Evolutionary conservation across 768 basidiomycete species (phyloP).

Genomic region (Lactarius vividus): DNA sequence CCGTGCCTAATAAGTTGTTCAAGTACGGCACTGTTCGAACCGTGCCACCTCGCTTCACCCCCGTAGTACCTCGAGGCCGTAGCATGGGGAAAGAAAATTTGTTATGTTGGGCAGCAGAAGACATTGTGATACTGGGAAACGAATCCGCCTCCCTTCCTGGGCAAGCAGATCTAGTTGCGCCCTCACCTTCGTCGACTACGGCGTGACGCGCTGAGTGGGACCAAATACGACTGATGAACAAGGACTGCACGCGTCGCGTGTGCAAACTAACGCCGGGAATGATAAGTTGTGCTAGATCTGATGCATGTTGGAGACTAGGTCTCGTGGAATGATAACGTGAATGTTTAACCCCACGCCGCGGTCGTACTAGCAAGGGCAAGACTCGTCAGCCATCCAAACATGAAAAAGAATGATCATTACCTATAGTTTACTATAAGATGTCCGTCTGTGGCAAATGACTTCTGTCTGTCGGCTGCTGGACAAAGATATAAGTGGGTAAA

Average conservation of each 20-base stretch:
- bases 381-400: constrained; percentile 4
- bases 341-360: constrained; percentile 51
- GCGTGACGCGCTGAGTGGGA: constrained; percentile 15
- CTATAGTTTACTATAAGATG: constrained; percentile 70
- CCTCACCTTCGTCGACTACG: constrained; percentile 19
- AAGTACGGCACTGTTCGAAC: constrained; percentile 11
- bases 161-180: constrained; percentile 27
- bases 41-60: constrained; percentile 19
- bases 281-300: constrained; percentile 17
- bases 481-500: background rate
- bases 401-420: constrained; percentile 31
- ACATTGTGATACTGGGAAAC: constrained; percentile 15
- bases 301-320: constrained; percentile 1
- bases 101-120: constrained; percentile 27
- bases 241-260: background rate
- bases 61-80: background rate
- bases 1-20: background rate
- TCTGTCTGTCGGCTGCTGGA: constrained; percentile 8
- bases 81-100: constrained; percentile 18
- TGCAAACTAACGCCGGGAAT: constrained; percentile 3
- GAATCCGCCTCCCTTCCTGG: constrained; percentile 16
- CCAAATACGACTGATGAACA: background rate
- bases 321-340: constrained; percentile 8
- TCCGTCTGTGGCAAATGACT: constrained; percentile 62
- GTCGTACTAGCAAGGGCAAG: constrained; percentile 43